These are phyloP conservation scores for Singerocomus inundabilis DNA, from an alignment of 1,284 basidiomycete genomes.

Conservation along the genomic window DNA sequence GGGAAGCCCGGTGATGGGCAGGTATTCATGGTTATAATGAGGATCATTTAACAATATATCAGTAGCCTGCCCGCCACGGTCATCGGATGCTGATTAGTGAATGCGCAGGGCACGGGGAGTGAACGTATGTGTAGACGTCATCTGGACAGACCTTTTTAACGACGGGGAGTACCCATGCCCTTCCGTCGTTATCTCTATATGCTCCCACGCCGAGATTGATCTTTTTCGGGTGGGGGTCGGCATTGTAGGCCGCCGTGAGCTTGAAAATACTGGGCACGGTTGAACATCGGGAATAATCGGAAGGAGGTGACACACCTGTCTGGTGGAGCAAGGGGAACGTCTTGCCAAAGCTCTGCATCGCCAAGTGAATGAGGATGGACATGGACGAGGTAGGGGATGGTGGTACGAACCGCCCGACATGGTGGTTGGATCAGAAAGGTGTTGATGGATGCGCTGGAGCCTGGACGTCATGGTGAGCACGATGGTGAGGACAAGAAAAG, in stretches of 20 bases:
- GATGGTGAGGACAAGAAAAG: not conserved
- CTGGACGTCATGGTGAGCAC: slow-evolving; percentile 48
- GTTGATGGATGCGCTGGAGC: slow-evolving; percentile 49
- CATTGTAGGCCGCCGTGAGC: slow-evolving; percentile 85
- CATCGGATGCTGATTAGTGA: not conserved
- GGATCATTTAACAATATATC: slow-evolving; percentile 69
- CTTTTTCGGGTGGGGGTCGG: slow-evolving; percentile 78
- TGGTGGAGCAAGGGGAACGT: slow-evolving; percentile 77
- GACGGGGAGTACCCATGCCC: slow-evolving; percentile 91
- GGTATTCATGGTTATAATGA: slow-evolving; percentile 88
- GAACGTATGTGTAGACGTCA: not conserved
- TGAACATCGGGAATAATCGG: slow-evolving; percentile 2
- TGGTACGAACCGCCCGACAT: slow-evolving; percentile 52
- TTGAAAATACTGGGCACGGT: slow-evolving; percentile 78
- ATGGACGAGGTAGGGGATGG: slow-evolving; percentile 8
- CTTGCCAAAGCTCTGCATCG: slow-evolving; percentile 62
- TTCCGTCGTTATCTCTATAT: slow-evolving; percentile 82
- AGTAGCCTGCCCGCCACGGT: slow-evolving; percentile 58
- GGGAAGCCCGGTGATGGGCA: slow-evolving; percentile 86
- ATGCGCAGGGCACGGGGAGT: not conserved
- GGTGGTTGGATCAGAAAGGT: slow-evolving; percentile 39
- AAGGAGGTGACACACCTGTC: slow-evolving; percentile 52
- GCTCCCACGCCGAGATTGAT: slow-evolving; percentile 92
- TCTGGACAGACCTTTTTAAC: slow-evolving; percentile 68
- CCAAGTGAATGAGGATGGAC: slow-evolving; percentile 10